These are phyloP conservation scores for Aureobasidium sp. DNA, from an alignment of 2,329 filamentous ascomycete genomes.

Conservation along the genomic window DNA sequence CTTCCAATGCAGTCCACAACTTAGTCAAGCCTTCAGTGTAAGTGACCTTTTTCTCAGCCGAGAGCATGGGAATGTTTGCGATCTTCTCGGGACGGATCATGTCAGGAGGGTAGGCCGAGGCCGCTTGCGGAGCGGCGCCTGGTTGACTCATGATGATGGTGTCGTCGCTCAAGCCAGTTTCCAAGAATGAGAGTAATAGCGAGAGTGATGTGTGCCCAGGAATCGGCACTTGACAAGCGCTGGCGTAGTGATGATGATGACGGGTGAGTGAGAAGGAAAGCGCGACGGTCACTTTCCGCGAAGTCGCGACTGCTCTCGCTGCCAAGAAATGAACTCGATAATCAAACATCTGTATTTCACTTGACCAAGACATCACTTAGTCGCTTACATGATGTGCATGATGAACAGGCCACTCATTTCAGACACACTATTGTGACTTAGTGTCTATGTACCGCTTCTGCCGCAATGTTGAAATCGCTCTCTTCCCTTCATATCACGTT, in stretches of 20 bases:
- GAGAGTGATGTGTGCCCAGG: neutral
- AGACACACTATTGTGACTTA: neutral
- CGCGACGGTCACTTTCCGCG: neutral
- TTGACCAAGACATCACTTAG: neutral
- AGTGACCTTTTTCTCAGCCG: slow-evolving; percentile 11
- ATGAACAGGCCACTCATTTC: neutral
- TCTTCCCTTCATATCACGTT: neutral
- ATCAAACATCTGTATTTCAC: neutral
- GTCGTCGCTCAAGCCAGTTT: neutral
- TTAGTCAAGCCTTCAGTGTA: slow-evolving; percentile 17
- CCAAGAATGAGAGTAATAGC: neutral
- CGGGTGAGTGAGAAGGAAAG: neutral
- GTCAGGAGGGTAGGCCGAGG: slow-evolving; percentile 8
- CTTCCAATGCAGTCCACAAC: slow-evolving; percentile 18
- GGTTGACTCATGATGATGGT: slow-evolving; percentile 13
- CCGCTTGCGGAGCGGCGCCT: neutral
- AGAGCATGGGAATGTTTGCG: slow-evolving; percentile 17
- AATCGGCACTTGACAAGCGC: neutral
- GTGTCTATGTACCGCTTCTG: neutral
- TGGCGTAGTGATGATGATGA: neutral
- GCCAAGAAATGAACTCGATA: neutral
- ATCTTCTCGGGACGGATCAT: slow-evolving; percentile 20
- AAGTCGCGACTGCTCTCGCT: neutral
- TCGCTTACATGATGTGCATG: neutral
- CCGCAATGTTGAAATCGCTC: neutral